Conservation (phyloP, 2,329 filamentous ascomycete genomes). For the Trichoderma sp. region DNA sequence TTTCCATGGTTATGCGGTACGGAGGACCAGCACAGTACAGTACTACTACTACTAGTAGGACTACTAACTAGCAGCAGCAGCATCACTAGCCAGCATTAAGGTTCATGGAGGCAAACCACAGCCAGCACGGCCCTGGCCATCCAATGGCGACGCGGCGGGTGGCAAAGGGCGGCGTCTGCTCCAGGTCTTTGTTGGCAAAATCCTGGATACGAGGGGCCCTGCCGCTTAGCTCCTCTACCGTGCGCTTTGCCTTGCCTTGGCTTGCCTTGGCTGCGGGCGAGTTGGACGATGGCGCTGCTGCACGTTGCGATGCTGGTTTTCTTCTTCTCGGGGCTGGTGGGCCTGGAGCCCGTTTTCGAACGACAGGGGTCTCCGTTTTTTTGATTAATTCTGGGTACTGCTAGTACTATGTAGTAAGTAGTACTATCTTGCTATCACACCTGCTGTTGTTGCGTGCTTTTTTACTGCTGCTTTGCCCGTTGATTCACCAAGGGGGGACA, state of each 20-base stretch:
- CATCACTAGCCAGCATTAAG: conserved; percentile 7
- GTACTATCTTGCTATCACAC: not conserved
- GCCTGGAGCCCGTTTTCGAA: conserved; percentile 2
- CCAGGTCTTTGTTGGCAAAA: conserved; percentile 10
- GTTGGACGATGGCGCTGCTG: conserved; percentile 22
- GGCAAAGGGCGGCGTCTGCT: conserved; percentile 1
- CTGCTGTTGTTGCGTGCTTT: not conserved
- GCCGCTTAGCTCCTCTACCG: not conserved
- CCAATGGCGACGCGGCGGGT: conserved; percentile 12
- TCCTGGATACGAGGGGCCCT: not conserved
- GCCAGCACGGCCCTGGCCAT: not conserved
- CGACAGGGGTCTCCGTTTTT: conserved; percentile 1
- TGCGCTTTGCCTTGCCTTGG: not conserved
- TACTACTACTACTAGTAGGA: not conserved
- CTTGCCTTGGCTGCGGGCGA: conserved; percentile 9
- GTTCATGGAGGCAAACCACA: conserved; percentile 11
- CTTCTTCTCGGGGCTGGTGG: conserved; percentile 12
- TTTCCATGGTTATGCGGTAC: no score
- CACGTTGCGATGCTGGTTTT: conserved; percentile 19
- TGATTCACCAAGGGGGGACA: not conserved
- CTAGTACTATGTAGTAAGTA: no score
- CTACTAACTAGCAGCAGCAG: no score
- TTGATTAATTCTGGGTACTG: not conserved
- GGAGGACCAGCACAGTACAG: not conserved
- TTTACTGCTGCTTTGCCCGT: not conserved